phyloP scores from a whole-genome alignment of 306 rosid genomes.

The Quercus cerris region DNA sequence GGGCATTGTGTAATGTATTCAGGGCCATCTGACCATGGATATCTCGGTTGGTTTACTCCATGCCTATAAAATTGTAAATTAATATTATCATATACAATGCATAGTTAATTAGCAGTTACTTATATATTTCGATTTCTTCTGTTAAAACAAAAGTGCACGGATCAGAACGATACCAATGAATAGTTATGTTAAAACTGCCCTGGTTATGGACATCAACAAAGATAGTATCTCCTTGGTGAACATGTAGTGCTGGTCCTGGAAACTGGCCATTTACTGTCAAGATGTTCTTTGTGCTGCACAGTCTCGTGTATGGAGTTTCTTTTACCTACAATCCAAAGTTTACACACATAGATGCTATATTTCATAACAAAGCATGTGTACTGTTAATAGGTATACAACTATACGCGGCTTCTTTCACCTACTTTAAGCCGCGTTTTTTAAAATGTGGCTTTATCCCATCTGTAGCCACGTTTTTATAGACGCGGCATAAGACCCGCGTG shows the following conservation, averaged over 20 bases:
- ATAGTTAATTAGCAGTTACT: too few species aligned
- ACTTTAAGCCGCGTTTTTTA: too few species aligned
- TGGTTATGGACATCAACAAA: conserved; percentile 26
- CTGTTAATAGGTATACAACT: neutral
- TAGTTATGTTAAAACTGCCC: too few species aligned
- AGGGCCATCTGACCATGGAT: conserved; percentile 51
- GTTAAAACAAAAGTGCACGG: too few species aligned
- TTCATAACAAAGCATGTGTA: neutral
- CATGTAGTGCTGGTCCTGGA: conserved; percentile 47
- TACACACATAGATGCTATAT: neutral
- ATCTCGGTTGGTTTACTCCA: conserved; percentile 40
- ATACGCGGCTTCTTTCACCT: too few species aligned
- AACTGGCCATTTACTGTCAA: conserved; percentile 47
- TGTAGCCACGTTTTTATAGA: too few species aligned
- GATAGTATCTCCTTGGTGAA: conserved; percentile 34
- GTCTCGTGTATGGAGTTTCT: conserved; percentile 18
- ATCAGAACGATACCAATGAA: too few species aligned
- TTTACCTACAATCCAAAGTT: conserved; percentile 12
- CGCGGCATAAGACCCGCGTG: too few species aligned
- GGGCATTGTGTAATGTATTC: conserved; percentile 51
- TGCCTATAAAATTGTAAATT: conserved; percentile 25
- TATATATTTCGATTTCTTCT: too few species aligned
- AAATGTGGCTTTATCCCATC: too few species aligned
- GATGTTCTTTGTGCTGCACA: conserved; percentile 43
- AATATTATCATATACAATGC: too few species aligned